Percentiles rank a stretch among this genome's conserved stretches.
Conservation (phyloP, 257 asterid genomes). For the Solanum microdontum region DNA sequence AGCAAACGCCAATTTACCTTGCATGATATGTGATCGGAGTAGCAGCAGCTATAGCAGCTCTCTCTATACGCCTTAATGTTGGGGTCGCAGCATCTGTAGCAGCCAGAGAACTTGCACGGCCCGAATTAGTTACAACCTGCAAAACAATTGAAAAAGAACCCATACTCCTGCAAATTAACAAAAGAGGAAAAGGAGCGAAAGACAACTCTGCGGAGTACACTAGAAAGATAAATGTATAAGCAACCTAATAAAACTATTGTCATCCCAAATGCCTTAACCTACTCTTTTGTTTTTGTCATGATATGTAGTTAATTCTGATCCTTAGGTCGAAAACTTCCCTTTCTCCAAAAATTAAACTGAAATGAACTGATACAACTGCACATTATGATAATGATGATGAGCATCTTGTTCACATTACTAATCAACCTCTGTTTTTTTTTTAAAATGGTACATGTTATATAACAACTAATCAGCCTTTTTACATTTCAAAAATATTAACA, state of each 20-base stretch:
- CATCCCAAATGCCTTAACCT: background rate
- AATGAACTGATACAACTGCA: background rate
- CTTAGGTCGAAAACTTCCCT: background rate
- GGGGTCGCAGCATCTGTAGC: conserved; percentile 99
- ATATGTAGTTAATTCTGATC: background rate
- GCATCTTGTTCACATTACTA: too few relatives aligned
- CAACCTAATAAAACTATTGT: background rate
- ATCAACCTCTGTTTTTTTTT: background rate
- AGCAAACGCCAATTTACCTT: conserved; percentile 35
- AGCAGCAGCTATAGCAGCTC: conserved; percentile 99
- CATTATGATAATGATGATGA: background rate
- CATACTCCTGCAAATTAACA: background rate
- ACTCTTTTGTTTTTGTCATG: background rate
- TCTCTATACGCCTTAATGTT: conserved; percentile 90
- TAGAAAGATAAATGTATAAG: background rate
- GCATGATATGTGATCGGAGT: conserved; percentile 94
- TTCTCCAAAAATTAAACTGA: background rate
- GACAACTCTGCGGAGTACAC: background rate
- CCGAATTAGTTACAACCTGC: conserved; percentile 93
- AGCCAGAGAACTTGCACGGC: conserved; percentile 93
- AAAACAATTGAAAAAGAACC: background rate
- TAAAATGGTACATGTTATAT: background rate
- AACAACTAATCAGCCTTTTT: background rate
- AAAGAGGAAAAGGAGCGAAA: background rate
- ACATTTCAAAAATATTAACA: background rate